Evolutionary conservation across 2,329 filamentous ascomycete genomes (phyloP).

Genomic region (Fusarium siculi): DNA sequence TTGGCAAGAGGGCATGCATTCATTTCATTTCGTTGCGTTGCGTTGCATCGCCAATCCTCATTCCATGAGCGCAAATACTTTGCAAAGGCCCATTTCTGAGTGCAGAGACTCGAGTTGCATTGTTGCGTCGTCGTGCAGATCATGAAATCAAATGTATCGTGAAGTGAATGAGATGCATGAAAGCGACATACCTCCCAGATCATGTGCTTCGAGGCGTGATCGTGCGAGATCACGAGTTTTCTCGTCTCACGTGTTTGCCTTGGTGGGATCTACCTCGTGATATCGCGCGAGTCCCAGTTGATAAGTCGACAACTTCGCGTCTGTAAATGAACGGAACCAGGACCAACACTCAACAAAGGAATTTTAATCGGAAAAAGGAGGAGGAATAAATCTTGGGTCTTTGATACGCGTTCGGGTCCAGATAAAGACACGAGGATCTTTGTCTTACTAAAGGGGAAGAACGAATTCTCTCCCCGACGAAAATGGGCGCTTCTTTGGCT

Average conservation of each 20-base stretch:
- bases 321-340: background rate
- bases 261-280: slow-evolving; percentile 60
- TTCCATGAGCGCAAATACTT: slow-evolving; percentile 12
- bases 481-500: slow-evolving; percentile 16
- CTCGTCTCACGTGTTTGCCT: slow-evolving; percentile 54
- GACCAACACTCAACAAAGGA: slow-evolving; percentile 15
- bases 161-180: slow-evolving; percentile 41
- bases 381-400: slow-evolving; percentile 15
- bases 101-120: background rate
- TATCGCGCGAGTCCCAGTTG: slow-evolving; percentile 53
- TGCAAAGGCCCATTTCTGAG: background rate
- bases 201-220: slow-evolving; percentile 53
- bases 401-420: slow-evolving; percentile 24
- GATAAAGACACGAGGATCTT: slow-evolving; percentile 39
- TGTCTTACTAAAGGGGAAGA: slow-evolving; percentile 44
- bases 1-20: slow-evolving; percentile 23
- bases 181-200: slow-evolving; percentile 57
- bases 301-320: slow-evolving; percentile 46
- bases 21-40: background rate
- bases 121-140: slow-evolving; percentile 1
- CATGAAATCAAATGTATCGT: slow-evolving; percentile 32
- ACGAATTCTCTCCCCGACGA: slow-evolving; percentile 17
- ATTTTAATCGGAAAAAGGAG: slow-evolving; percentile 5
- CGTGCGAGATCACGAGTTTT: slow-evolving; percentile 58
- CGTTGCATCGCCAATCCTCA: background rate